These are phyloP conservation scores for Tinospora cordifolia DNA, from an alignment of 164 flowering plant genomes.

Conservation along the genomic window DNA sequence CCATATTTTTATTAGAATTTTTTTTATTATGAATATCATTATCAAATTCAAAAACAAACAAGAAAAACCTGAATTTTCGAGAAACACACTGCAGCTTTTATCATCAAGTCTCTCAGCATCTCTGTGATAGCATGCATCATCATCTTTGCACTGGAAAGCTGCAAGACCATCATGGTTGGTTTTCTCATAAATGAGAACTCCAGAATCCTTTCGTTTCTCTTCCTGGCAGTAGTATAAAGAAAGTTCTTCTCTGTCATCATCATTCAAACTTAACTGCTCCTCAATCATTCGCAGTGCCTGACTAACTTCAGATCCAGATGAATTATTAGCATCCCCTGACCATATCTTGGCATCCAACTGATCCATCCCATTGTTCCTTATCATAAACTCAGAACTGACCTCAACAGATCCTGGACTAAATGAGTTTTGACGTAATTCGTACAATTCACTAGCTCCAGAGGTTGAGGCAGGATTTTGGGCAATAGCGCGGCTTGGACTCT, in stretches of 20 bases:
- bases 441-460: conserved; percentile 27
- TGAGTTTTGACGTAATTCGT: conserved; percentile 31
- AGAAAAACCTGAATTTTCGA: conserved; percentile 32
- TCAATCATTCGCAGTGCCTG: conserved; percentile 58
- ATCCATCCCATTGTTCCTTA: conserved; percentile 24
- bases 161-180: conserved; percentile 14
- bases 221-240: conserved; percentile 23
- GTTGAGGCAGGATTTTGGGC: conserved; percentile 35
- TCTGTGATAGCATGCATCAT: conserved; percentile 16
- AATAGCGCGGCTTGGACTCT: conserved; percentile 30
- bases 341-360: conserved; percentile 13
- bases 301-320: conserved; percentile 35
- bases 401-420: conserved; percentile 58
- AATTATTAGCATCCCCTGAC: conserved; percentile 22
- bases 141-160: conserved; percentile 6
- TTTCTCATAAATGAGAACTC: conserved; percentile 18
- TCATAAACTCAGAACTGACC: conserved; percentile 41
- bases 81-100: conserved; percentile 14
- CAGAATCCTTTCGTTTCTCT: conserved; percentile 27
- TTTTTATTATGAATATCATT: too few relatives aligned
- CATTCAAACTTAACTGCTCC: conserved; percentile 75
- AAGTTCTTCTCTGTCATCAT: conserved; percentile 40
- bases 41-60: background rate
- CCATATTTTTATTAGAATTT: too few relatives aligned
- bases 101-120: conserved; percentile 19